These are phyloP conservation scores for Plicaturopsis crispa DNA, from an alignment of 768 basidiomycete species.

Conservation along the genomic window DNA sequence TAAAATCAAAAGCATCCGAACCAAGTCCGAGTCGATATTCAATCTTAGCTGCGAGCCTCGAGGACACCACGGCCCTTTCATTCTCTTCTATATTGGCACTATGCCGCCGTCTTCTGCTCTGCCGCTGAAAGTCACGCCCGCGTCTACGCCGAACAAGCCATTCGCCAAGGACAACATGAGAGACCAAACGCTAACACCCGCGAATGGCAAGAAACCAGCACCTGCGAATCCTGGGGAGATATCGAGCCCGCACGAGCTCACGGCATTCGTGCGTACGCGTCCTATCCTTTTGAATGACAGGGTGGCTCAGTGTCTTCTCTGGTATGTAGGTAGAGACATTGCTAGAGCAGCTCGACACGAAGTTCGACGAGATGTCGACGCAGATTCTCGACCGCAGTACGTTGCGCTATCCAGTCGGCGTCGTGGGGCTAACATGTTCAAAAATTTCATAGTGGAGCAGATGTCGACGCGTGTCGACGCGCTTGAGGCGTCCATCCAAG, in stretches of 20 bases:
- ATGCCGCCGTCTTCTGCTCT: slow-evolving; percentile 40
- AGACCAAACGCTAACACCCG: slow-evolving; percentile 46
- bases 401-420: slow-evolving; percentile 18
- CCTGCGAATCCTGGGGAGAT: slow-evolving; percentile 48
- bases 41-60: too few relatives aligned
- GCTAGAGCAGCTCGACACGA: slow-evolving; percentile 79
- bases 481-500: slow-evolving; percentile 84
- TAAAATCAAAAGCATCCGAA: too few relatives aligned
- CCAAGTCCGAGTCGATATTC: too few relatives aligned
- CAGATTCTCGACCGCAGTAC: slow-evolving; percentile 82
- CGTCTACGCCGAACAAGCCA: slow-evolving; percentile 44
- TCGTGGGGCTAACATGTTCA: slow-evolving; percentile 8
- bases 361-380: slow-evolving; percentile 89
- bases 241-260: slow-evolving; percentile 89
- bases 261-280: slow-evolving; percentile 71
- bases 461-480: slow-evolving; percentile 92
- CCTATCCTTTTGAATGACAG: slow-evolving; percentile 1
- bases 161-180: slow-evolving; percentile 28
- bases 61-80: too few relatives aligned
- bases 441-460: slow-evolving; percentile 61
- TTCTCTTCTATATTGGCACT: too few relatives aligned
- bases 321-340: slow-evolving; percentile 72
- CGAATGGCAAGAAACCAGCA: slow-evolving; percentile 28
- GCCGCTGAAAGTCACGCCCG: slow-evolving; percentile 57
- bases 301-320: slow-evolving; percentile 1